Evolutionary conservation across 805 yeast genomes (phyloP).

Genomic region (Ogataea wickerhamii): DNA sequence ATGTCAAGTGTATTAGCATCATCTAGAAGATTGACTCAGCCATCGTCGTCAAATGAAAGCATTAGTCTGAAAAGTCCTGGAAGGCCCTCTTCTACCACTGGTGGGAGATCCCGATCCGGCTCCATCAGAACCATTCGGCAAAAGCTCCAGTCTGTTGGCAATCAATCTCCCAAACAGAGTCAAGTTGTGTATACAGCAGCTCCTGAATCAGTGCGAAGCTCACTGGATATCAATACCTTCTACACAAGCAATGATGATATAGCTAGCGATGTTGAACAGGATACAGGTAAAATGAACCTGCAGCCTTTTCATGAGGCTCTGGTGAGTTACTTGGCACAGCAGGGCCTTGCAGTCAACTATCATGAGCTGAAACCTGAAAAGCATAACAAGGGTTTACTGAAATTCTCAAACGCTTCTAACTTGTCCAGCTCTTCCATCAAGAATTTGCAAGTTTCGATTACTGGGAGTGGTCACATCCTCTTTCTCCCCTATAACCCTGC

Average conservation of each 20-base stretch:
- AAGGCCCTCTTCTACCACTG: neutral
- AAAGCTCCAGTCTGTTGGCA: constrained; percentile 15
- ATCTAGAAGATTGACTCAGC: neutral
- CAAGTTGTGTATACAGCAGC: neutral
- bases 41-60: neutral
- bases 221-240: constrained; percentile 18
- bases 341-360: constrained; percentile 29
- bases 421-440: constrained; percentile 12
- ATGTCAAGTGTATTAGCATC: constrained; percentile 9
- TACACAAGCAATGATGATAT: constrained; percentile 26
- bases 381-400: constrained; percentile 9
- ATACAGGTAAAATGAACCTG: constrained; percentile 18
- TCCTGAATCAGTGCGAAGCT: constrained; percentile 18
- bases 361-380: constrained; percentile 21
- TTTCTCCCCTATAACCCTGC: constrained; percentile 34
- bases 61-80: neutral
- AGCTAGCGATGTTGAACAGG: constrained; percentile 22
- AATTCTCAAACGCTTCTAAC: constrained; percentile 6
- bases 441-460: constrained; percentile 24
- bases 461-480: constrained; percentile 34
- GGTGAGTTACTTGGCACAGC: constrained; percentile 22
- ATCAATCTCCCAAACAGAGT: neutral
- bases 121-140: constrained; percentile 20
- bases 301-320: constrained; percentile 27
- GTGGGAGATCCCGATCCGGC: constrained; percentile 19